Evolutionary conservation across 208 protist genomes (phyloP).

Genomic region (Pavlovales sp.): DNA sequence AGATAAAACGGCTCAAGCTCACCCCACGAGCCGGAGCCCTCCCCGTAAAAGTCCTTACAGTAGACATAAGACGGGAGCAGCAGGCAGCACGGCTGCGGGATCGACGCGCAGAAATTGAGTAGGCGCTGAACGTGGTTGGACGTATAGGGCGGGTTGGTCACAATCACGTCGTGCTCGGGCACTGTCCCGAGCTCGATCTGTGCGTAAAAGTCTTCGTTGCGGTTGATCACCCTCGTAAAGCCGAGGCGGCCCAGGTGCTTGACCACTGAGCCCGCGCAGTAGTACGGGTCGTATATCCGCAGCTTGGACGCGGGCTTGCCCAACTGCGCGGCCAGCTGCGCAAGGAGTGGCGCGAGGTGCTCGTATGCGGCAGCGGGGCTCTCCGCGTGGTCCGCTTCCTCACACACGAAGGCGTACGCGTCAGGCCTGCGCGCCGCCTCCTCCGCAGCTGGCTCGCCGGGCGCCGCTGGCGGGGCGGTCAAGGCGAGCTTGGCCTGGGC

Average conservation of each 20-base stretch:
- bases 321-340: background rate
- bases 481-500: too few species aligned
- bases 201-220: constrained; percentile 77
- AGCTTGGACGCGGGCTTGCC: constrained; percentile 41
- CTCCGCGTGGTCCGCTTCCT: background rate
- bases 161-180: background rate
- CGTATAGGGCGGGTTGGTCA: background rate
- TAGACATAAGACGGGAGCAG: background rate
- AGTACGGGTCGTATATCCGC: constrained; percentile 78
- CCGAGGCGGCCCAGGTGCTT: constrained; percentile 63
- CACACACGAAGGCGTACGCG: too few species aligned
- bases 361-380: background rate
- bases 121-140: background rate
- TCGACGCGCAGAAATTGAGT: background rate
- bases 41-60: background rate
- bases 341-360: background rate
- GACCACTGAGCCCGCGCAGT: constrained; percentile 70
- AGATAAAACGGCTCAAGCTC: background rate
- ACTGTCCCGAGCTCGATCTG: background rate
- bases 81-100: background rate
- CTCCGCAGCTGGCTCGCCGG: too few species aligned
- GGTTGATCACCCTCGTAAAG: constrained; percentile 70
- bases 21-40: background rate
- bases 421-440: too few species aligned
- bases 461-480: too few species aligned